Conservation (phyloP, 2,329 filamentous ascomycete genomes). For the Exserohilum turcica region DNA sequence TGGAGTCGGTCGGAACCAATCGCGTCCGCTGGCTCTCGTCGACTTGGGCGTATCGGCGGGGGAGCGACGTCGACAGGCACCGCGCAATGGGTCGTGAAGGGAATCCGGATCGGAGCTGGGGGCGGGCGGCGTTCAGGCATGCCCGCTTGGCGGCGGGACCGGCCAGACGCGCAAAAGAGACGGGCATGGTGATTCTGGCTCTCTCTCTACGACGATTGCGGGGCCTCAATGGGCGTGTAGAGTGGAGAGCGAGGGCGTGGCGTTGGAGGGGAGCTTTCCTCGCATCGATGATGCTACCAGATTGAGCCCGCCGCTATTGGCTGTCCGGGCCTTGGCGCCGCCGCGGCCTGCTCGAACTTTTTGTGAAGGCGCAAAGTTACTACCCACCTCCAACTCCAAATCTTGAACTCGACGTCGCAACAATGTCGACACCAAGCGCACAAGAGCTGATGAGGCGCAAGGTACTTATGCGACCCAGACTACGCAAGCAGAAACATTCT, state of each 20-base stretch:
- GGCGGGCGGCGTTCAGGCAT: slow-evolving; percentile 60
- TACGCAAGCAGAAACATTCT: slow-evolving; percentile 4
- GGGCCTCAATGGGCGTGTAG: slow-evolving; percentile 44
- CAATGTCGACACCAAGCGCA: slow-evolving; percentile 51
- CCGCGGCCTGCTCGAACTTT: slow-evolving; percentile 28
- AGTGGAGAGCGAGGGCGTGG: slow-evolving; percentile 40
- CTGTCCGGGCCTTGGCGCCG: slow-evolving; percentile 33
- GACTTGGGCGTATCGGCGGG: slow-evolving; percentile 67
- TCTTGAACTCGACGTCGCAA: slow-evolving; percentile 19
- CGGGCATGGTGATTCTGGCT: slow-evolving; percentile 64
- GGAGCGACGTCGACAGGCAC: slow-evolving; percentile 68
- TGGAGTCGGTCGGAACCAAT: slow-evolving; percentile 67
- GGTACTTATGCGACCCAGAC: slow-evolving; percentile 50
- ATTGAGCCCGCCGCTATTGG: slow-evolving; percentile 38
- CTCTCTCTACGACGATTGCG: slow-evolving; percentile 37
- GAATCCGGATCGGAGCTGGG: slow-evolving; percentile 45
- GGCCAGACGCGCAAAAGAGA: slow-evolving; percentile 72
- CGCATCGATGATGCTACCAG: slow-evolving; percentile 36
- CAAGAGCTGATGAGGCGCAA: slow-evolving; percentile 67
- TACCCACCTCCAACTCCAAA: slow-evolving; percentile 27
- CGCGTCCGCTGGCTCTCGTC: slow-evolving; percentile 59
- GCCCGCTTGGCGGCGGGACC: slow-evolving; percentile 72
- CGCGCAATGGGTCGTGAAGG: slow-evolving; percentile 57
- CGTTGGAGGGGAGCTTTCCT: slow-evolving; percentile 39
- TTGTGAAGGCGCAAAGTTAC: slow-evolving; percentile 20